These are phyloP conservation scores for Camelina laxa DNA, from an alignment of 345 rosid species.

Conservation along the genomic window DNA sequence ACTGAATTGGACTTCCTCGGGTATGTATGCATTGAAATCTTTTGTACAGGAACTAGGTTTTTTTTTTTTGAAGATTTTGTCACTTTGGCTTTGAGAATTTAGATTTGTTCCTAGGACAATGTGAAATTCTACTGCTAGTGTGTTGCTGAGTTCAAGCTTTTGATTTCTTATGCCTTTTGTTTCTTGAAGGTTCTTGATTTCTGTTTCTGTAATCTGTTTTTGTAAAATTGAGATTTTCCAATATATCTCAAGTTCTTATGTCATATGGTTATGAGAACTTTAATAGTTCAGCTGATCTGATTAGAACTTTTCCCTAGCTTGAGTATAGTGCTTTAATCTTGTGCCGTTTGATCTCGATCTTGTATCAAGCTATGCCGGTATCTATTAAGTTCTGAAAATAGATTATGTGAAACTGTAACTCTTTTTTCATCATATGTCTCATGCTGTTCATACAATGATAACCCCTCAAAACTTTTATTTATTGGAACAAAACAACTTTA, in stretches of 20 bases:
- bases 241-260: slow-evolving; percentile 30
- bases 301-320: not conserved
- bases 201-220: slow-evolving; percentile 26
- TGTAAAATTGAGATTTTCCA: slow-evolving; percentile 32
- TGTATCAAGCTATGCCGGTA: not conserved
- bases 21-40: slow-evolving; percentile 38
- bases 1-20: slow-evolving; percentile 26
- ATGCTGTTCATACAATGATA: slow-evolving; percentile 9
- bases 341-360: not conserved
- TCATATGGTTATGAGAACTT: slow-evolving; percentile 6
- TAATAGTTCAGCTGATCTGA: not conserved
- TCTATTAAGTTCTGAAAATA: not conserved
- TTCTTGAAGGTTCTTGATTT: slow-evolving; percentile 25
- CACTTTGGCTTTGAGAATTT: slow-evolving; percentile 29
- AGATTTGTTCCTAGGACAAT: slow-evolving; percentile 33
- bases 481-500: slow-evolving; percentile 29
- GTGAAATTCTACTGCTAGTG: slow-evolving; percentile 29
- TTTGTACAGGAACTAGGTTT: slow-evolving; percentile 47
- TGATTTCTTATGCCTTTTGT: slow-evolving; percentile 34
- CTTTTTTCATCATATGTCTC: not conserved
- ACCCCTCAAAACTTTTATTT: slow-evolving; percentile 34
- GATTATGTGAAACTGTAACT: not conserved
- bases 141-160: slow-evolving; percentile 41
- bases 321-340: slow-evolving; percentile 1
- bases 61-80: slow-evolving; percentile 29